Conservation (phyloP, 176 grass and related monocot species). For the Pharus latifolius region DNA sequence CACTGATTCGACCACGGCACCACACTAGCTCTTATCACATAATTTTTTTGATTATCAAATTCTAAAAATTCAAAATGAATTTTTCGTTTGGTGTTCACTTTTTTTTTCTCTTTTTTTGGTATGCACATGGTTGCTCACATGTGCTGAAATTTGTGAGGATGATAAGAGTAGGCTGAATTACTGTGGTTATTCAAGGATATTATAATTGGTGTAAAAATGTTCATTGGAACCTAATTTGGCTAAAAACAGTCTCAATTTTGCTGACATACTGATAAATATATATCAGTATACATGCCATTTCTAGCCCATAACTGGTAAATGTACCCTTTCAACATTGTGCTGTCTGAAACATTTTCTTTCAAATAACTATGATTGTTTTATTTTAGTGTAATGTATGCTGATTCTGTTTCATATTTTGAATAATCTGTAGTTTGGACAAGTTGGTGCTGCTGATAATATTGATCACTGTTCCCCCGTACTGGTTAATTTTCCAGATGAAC, state of each 20-base stretch:
- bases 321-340: too few relatives aligned
- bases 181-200: too few relatives aligned
- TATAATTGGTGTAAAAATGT: too few relatives aligned
- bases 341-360: too few relatives aligned
- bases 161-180: too few relatives aligned
- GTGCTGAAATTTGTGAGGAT: background rate
- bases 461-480: slow-evolving; percentile 55
- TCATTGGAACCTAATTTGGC: too few relatives aligned
- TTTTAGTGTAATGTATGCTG: background rate
- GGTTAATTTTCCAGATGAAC: slow-evolving; percentile 47
- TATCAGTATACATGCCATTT: too few relatives aligned
- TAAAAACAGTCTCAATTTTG: too few relatives aligned
- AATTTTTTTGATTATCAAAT: background rate
- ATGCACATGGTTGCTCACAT: background rate
- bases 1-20: background rate
- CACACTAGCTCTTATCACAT: background rate
- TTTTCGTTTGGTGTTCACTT: background rate
- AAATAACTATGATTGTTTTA: background rate
- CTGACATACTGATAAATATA: too few relatives aligned
- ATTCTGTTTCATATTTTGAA: background rate
- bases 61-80: background rate
- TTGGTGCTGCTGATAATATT: slow-evolving; percentile 39
- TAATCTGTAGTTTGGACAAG: slow-evolving; percentile 67
- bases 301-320: too few relatives aligned
- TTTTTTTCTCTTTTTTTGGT: background rate